phyloP scores from a whole-genome alignment of 208 protist genomes.

The Plasmodiophora brassicae region DNA sequence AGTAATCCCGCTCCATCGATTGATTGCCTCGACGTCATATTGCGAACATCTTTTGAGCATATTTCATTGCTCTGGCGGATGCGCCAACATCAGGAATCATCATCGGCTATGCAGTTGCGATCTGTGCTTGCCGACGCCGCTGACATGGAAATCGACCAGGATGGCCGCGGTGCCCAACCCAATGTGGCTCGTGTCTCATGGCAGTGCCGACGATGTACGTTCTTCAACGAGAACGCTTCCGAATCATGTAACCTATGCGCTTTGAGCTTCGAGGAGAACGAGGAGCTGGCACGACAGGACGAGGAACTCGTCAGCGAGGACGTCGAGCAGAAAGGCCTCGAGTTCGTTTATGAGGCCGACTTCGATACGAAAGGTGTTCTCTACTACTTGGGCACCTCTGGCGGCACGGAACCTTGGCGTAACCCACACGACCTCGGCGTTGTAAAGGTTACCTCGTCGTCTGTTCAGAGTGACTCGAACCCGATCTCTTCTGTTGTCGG shows the following conservation, averaged over 20 bases:
- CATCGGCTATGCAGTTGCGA: not conserved
- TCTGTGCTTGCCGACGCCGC: not conserved
- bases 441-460: conserved; percentile 33
- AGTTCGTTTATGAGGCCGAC: conserved; percentile 50
- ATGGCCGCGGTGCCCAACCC: not conserved
- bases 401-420: not conserved
- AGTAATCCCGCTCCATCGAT: not conserved
- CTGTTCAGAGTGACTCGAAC: conserved; percentile 30
- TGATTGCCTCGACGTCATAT: not conserved
- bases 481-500: conserved; percentile 17
- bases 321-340: not conserved
- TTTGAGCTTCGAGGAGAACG: not conserved
- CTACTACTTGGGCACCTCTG: conserved; percentile 46
- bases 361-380: conserved; percentile 52
- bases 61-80: not conserved
- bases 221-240: not conserved
- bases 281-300: too few species aligned
- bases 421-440: not conserved
- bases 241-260: not conserved
- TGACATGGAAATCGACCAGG: not conserved
- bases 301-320: not conserved
- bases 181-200: too few species aligned
- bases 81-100: not conserved
- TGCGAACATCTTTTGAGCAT: not conserved
- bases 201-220: not conserved